A percentile compares a stretch with the other conserved stretches of the same genome.
Conservation (phyloP, 495 filamentous ascomycete genomes). For the Lasiosphaeria hispida region DNA sequence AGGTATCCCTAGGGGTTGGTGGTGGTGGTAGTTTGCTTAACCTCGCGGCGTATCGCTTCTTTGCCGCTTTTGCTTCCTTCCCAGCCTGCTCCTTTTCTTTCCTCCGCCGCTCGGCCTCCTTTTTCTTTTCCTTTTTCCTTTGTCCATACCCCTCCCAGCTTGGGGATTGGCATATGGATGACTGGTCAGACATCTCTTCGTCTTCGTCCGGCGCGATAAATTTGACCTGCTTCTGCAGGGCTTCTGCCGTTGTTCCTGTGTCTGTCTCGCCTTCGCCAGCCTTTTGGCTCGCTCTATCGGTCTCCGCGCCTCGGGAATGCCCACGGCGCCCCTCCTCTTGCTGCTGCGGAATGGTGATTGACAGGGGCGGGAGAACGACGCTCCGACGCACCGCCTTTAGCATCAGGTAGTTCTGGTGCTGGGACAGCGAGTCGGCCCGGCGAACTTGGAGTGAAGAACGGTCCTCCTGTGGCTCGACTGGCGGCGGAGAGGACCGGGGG, state of each 20-base stretch:
- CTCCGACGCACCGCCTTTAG: constrained; percentile 42
- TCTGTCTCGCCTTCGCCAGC: constrained; percentile 2
- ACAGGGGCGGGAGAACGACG: constrained; percentile 38
- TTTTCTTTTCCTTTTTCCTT: constrained; percentile 51
- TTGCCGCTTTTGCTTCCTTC: constrained; percentile 35
- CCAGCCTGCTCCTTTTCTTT: constrained; percentile 42
- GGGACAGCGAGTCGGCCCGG: constrained; percentile 23
- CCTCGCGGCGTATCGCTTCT: constrained; percentile 24
- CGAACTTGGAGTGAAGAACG: constrained; percentile 22
- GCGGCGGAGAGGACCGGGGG: constrained; percentile 18
- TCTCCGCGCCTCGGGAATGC: not conserved
- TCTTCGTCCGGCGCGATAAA: constrained; percentile 38
- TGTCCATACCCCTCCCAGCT: constrained; percentile 53
- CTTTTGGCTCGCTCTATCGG: constrained; percentile 5
- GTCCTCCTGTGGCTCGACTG: constrained; percentile 11
- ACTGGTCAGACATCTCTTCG: constrained; percentile 45
- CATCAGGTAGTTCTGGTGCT: constrained; percentile 35
- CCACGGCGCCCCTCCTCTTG: constrained; percentile 5
- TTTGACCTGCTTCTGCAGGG: constrained; percentile 42
- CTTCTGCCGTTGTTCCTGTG: constrained; percentile 15
- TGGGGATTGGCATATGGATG: constrained; percentile 56
- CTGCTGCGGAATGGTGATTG: constrained; percentile 41
- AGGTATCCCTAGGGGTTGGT: constrained; percentile 18
- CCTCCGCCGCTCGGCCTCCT: constrained; percentile 40
- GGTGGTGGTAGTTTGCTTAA: constrained; percentile 37